phyloP scores from a whole-genome alignment of 2,329 filamentous ascomycete genomes.

The Cladosporium halotolerans region DNA sequence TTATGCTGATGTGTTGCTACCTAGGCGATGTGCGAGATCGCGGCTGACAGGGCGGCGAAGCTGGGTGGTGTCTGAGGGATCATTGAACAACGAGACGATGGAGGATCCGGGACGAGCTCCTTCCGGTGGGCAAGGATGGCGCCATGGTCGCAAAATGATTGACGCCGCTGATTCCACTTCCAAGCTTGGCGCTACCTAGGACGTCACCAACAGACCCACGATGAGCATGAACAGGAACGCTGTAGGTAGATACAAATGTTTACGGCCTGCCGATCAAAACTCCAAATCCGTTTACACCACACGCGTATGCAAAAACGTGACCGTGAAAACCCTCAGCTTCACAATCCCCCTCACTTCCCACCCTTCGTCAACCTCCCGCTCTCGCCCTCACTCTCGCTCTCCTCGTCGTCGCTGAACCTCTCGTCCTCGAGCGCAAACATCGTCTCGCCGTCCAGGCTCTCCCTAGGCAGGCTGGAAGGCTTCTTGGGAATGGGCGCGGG shows the following conservation, averaged over 20 bases:
- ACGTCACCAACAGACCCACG: too few relatives aligned
- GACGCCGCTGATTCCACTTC: too few relatives aligned
- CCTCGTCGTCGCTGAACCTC: conserved; percentile 66
- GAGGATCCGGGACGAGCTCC: background rate
- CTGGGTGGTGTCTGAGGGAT: conserved; percentile 28
- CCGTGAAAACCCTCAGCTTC: background rate
- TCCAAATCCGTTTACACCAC: too few relatives aligned
- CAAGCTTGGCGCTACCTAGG: too few relatives aligned
- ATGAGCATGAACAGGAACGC: too few relatives aligned
- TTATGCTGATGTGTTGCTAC: conserved; percentile 14
- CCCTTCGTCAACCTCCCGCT: conserved; percentile 4
- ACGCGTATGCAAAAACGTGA: too few relatives aligned
- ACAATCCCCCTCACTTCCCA: background rate
- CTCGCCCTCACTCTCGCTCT: conserved; percentile 7
- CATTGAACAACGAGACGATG: too few relatives aligned
- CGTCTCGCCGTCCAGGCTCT: conserved; percentile 78
- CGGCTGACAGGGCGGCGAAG: conserved; percentile 69
- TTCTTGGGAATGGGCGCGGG: conserved; percentile 48
- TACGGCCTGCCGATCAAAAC: too few relatives aligned
- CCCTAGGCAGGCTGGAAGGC: conserved; percentile 45
- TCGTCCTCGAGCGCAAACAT: conserved; percentile 91
- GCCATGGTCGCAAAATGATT: too few relatives aligned
- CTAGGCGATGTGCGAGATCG: conserved; percentile 88
- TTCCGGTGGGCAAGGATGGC: too few relatives aligned
- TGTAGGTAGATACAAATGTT: too few relatives aligned